Evolutionary conservation across 2,329 filamentous ascomycete genomes (phyloP).

Genomic region (Xylariaceae sp.): DNA sequence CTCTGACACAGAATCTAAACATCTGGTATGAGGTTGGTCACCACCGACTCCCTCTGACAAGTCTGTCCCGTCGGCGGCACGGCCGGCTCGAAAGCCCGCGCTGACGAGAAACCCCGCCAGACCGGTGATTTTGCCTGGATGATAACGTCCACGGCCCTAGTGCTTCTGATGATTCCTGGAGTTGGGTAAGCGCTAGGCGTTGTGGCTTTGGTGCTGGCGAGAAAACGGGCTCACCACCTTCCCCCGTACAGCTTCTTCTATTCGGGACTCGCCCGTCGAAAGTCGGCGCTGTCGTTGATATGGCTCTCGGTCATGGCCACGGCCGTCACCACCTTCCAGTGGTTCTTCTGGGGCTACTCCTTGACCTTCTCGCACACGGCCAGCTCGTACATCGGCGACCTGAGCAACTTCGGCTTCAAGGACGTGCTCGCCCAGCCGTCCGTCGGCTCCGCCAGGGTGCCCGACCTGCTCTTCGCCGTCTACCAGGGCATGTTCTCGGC

Average conservation of each 20-base stretch:
- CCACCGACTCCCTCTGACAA: no score
- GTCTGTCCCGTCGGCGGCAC: no score
- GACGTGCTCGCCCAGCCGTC: slow-evolving; percentile 69
- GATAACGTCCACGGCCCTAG: slow-evolving; percentile 71
- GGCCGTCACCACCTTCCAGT: slow-evolving; percentile 79
- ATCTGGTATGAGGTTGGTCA: slow-evolving; percentile 63
- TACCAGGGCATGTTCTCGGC: slow-evolving; percentile 86
- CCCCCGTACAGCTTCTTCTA: slow-evolving; percentile 84
- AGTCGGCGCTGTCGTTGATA: slow-evolving; percentile 82
- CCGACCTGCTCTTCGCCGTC: slow-evolving; percentile 76
- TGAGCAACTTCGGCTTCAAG: slow-evolving; percentile 72
- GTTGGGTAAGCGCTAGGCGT: slow-evolving; percentile 52
- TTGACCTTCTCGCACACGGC: slow-evolving; percentile 74
- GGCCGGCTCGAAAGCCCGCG: neutral
- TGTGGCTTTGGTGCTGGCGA: neutral
- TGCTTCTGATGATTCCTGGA: slow-evolving; percentile 87
- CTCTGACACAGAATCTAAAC: slow-evolving; percentile 62
- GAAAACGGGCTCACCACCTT: slow-evolving; percentile 6
- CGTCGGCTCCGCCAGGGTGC: slow-evolving; percentile 64
- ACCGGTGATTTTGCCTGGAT: slow-evolving; percentile 81
- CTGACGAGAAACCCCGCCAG: slow-evolving; percentile 23
- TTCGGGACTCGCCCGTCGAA: slow-evolving; percentile 79
- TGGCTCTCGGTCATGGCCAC: slow-evolving; percentile 86
- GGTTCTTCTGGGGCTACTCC: slow-evolving; percentile 92
- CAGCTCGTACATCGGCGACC: slow-evolving; percentile 67